Evolutionary conservation across 352 stramenopile genomes (phyloP), one percentile per base, ranked within the genome.

Genomic region (Pythium aristosporum): DNA sequence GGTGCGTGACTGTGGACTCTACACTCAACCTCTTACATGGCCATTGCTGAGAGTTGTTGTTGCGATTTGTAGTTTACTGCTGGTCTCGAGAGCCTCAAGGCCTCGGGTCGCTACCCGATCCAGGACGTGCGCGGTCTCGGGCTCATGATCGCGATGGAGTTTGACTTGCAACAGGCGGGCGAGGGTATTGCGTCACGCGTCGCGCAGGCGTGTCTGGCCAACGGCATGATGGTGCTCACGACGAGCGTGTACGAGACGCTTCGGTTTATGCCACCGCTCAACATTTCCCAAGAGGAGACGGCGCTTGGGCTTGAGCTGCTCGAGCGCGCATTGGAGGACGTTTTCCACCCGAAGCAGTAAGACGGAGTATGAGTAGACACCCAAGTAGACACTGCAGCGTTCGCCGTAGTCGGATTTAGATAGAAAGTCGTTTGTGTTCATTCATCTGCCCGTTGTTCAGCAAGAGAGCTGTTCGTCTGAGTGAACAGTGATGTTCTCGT

Each of bases 91-190:
- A 82, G 74, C 12, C 68, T 98, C 9, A 86, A 94, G 71, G 65
- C 73, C 4, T 90, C 82, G 8, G 82, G 76, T 36, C 82, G 86
- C 44, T 91, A 93, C 71, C 78, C 86, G 54, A 91, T 95, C 64
- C 69, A 78, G 58, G 92, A 98, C 47, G 78, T 98, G 11, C 88
- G 94, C 61, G 94, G 92, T 12, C 71, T 97, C n/a, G 94, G 94
- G 11, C 69, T 98, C 50, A 98, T 98, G 92, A 76, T 97, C 16
- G 94, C 86, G 13, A 75, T 98, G 54, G 92, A 98, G 72, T 98
- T 98, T 53, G 79, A 94, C 68, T 49, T 69, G 15, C 67, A 79
- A 39, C 65, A 74, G n/a, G 65, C 70, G 11, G 65, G 79, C 1
- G 73, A 75, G 12, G 89, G 89, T 2, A 86, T 85, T 30, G 91